Conservation (phyloP, 164 flowering plant genomes). For the Piper betle region DNA sequence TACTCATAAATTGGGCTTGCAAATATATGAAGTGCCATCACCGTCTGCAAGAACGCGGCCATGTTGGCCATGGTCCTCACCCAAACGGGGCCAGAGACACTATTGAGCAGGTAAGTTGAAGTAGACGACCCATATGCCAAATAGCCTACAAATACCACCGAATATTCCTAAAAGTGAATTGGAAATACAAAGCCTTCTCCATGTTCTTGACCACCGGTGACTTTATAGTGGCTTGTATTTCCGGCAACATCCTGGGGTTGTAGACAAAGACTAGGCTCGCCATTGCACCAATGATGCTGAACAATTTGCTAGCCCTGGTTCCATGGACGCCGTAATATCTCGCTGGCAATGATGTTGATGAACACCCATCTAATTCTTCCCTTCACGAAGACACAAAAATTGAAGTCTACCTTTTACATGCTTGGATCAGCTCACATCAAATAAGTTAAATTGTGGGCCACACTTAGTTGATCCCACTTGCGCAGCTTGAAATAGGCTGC, state of each 20-base stretch:
- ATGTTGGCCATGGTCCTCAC: constrained; percentile 54
- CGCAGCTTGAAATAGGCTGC: too few relatives aligned
- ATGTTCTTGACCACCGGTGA: constrained; percentile 30
- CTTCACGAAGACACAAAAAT: too few relatives aligned
- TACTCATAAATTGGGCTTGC: constrained; percentile 93
- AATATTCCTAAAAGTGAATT: constrained; percentile 57
- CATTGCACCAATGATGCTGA: constrained; percentile 60
- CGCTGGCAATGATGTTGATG: too few relatives aligned
- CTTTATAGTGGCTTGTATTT: constrained; percentile 89
- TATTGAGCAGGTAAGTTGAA: constrained; percentile 62
- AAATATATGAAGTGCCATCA: constrained; percentile 63
- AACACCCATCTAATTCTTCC: too few relatives aligned
- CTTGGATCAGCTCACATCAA: too few relatives aligned
- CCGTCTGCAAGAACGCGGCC: constrained; percentile 23
- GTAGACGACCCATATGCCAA: constrained; percentile 35
- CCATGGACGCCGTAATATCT: constrained; percentile 69
- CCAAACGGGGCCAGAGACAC: constrained; percentile 70
- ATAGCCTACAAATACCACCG: constrained; percentile 36
- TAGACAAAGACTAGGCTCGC: constrained; percentile 87
- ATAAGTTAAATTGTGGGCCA: too few relatives aligned
- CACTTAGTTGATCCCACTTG: too few relatives aligned
- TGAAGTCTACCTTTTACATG: too few relatives aligned
- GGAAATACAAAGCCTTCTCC: constrained; percentile 56
- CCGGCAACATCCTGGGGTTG: constrained; percentile 99
- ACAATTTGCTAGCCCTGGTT: constrained; percentile 30